Base-by-base conservation (phyloP, 768 basidiomycete species). In the Calocybe gangraenosa region DNA sequence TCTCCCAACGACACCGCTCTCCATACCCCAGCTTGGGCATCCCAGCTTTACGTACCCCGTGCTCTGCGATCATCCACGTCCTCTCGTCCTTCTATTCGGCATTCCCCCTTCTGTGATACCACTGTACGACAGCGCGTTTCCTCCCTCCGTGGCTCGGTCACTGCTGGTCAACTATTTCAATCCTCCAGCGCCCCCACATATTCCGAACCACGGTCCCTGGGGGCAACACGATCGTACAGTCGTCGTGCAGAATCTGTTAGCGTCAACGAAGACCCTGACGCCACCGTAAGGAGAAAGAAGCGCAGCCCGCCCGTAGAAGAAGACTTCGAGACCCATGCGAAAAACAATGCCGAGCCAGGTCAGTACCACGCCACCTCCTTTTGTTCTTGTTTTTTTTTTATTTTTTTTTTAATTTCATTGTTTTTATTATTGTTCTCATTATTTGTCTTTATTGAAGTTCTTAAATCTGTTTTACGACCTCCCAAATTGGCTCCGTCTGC, bases 401-500 rank as follows among this genome's bases (percentile, higher is more conserved):
- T 28, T 28, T 6, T 28, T 28, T 5, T 28, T 28, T 17, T 37
- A n/a, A n/a, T 28, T 28, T 11, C 25, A 5, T 28, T 28, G 25
- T 28, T 28, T 28, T 28, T 28, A 28, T 28, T 28, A 28, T 28
- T 28, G 25, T 28, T 28, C 20, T 37, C 19, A 21, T 34, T 33
- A 45, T 30, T 57, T 61, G 46, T 64, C 25, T 28, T 28, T 28
- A 28, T 28, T 28, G 25, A 28, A 84, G 85, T 73, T 30, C 68
- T 79, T 44, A 92, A 87, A 66, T 92, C 92, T 32, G 66, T 81
- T 9, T 72, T 96, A 47, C 82, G 84, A 34, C 92, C 89, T 15
- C 92, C 92, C 38, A 92, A 93, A 69, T 76, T 92, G 56, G 90
- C 93, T 5, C 91, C 89, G 3, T 93, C 91, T 2, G 90, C 92